Evolutionary conservation across 306 rosid species (phyloP).

Genomic region (Oxytropis ochrocephala): DNA sequence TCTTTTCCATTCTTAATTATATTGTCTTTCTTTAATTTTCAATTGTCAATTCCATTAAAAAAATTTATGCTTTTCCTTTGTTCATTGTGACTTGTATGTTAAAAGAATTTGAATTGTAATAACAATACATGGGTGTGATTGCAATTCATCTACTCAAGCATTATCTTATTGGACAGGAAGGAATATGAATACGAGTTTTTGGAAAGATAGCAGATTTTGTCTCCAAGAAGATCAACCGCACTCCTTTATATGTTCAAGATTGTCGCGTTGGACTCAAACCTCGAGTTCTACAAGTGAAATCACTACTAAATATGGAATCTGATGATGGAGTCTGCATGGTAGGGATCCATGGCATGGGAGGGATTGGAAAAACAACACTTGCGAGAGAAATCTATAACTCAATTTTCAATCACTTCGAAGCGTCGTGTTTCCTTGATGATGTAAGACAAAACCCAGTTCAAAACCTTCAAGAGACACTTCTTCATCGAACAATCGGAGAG

Average conservation of each 20-base stretch:
- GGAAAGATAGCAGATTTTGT: background rate
- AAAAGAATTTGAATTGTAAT: no score
- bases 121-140: background rate
- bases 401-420: background rate
- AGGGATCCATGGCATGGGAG: background rate
- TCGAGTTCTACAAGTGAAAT: background rate
- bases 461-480: background rate
- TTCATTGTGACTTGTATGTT: no score
- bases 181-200: background rate
- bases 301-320: background rate
- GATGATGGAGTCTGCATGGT: background rate
- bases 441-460: background rate
- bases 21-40: no score
- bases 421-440: background rate
- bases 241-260: background rate
- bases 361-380: background rate
- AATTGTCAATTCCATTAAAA: no score
- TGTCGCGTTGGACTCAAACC: background rate
- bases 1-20: no score
- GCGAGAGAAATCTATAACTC: background rate
- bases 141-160: background rate
- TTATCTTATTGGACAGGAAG: background rate
- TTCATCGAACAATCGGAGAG: no score
- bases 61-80: no score
- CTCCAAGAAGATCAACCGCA: background rate